phyloP scores from a whole-genome alignment of 306 rosid species.

The Casuarina glauca region DNA sequence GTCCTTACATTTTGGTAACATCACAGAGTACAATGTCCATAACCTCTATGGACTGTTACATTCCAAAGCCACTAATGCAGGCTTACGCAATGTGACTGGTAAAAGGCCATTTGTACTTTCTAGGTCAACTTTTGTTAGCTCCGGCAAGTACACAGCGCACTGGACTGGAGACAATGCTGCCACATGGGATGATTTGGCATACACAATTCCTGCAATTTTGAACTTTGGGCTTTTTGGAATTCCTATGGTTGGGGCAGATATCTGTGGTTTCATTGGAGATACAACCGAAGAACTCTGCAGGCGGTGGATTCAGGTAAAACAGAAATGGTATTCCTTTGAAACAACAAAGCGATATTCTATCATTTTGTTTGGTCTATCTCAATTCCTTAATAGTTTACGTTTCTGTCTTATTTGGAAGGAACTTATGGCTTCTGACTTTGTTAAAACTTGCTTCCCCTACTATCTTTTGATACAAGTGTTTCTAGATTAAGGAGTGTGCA shows the following conservation, averaged over 20 bases:
- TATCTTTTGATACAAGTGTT: too few relatives aligned
- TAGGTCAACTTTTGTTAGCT: slow-evolving; percentile 85
- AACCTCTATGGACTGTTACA: slow-evolving; percentile 73
- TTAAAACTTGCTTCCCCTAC: too few relatives aligned
- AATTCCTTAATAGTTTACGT: neutral
- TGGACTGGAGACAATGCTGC: slow-evolving; percentile 97
- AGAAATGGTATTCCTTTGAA: neutral
- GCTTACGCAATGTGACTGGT: slow-evolving; percentile 53
- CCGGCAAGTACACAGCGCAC: slow-evolving; percentile 86
- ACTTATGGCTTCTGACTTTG: neutral
- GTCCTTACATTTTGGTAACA: slow-evolving; percentile 58
- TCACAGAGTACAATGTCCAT: slow-evolving; percentile 76
- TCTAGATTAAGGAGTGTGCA: neutral
- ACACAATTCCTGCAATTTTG: slow-evolving; percentile 63
- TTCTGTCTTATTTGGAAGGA: neutral
- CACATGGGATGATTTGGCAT: slow-evolving; percentile 78
- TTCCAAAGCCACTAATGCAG: slow-evolving; percentile 62
- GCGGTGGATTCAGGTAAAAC: slow-evolving; percentile 90
- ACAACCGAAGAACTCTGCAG: slow-evolving; percentile 85
- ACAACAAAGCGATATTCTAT: neutral
- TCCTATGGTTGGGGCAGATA: slow-evolving; percentile 96
- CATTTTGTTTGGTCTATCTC: neutral
- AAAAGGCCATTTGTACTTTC: slow-evolving; percentile 82
- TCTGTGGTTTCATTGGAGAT: slow-evolving; percentile 66
- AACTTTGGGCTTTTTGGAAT: slow-evolving; percentile 80